phyloP scores from a whole-genome alignment of 2,329 filamentous ascomycete genomes.

The Pseudophaeomoniella oleicola region DNA sequence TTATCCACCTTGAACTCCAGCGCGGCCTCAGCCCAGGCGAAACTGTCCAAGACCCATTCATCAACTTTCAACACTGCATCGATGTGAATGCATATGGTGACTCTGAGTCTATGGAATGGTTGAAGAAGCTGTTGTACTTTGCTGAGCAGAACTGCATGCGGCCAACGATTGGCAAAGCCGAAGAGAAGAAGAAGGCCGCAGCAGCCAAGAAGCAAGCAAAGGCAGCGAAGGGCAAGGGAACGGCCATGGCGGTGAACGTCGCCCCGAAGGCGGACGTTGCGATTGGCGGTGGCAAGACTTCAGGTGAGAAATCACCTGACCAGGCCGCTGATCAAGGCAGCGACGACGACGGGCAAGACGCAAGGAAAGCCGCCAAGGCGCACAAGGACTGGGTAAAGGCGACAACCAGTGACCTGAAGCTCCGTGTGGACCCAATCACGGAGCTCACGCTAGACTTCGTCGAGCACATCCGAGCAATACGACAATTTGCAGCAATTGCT shows the following conservation, averaged over 20 bases:
- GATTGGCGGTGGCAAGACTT: too few species aligned
- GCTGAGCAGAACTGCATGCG: not conserved
- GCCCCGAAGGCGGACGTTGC: too few species aligned
- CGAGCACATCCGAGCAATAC: conserved; percentile 3
- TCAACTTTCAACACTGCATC: not conserved
- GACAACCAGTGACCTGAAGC: conserved; percentile 1
- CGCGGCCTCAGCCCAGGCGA: not conserved
- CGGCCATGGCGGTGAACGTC: not conserved
- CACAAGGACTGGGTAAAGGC: too few species aligned
- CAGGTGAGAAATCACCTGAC: too few species aligned
- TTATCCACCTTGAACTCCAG: too few species aligned
- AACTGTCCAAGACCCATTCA: not conserved
- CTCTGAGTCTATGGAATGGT: not conserved
- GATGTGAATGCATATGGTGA: not conserved
- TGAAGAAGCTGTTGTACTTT: not conserved
- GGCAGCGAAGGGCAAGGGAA: not conserved
- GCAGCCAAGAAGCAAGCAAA: not conserved
- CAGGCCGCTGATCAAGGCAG: too few species aligned
- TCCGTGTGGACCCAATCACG: not conserved
- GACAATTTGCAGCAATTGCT: not conserved
- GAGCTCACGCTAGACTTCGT: conserved; percentile 1
- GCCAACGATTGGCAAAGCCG: not conserved
- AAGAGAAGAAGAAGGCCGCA: not conserved
- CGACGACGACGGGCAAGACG: too few species aligned
- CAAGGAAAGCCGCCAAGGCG: too few species aligned